These are phyloP conservation scores for Dalechampia spathulata DNA, from an alignment of 441 rosid species.

Conservation along the genomic window DNA sequence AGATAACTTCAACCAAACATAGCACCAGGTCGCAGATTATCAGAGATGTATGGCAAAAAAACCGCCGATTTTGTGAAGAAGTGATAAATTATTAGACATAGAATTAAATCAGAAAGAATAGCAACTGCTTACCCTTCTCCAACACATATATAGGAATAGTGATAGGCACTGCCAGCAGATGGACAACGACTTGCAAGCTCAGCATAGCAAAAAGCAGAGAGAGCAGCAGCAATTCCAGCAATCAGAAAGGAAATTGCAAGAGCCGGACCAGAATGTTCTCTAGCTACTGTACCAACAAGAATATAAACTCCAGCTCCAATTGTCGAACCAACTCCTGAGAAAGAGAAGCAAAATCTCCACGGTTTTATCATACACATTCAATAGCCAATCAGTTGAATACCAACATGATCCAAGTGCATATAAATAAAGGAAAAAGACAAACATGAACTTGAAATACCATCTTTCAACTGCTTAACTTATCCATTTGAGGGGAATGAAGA, in stretches of 20 bases:
- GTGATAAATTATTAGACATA: background rate
- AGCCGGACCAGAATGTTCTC: constrained; percentile 98
- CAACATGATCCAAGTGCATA: background rate
- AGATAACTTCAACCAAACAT: background rate
- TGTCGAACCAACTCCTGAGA: constrained; percentile 88
- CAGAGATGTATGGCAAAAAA: background rate
- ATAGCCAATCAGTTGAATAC: background rate
- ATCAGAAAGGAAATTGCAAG: constrained; percentile 75
- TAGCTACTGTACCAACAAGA: constrained; percentile 96
- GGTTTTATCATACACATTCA: background rate
- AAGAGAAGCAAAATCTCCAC: constrained; percentile 8
- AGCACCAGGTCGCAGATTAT: background rate
- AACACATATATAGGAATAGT: constrained; percentile 87
- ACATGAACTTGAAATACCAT: no score
- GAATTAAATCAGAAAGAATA: background rate
- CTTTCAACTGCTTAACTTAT: no score
- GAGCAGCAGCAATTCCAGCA: constrained; percentile 93
- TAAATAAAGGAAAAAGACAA: background rate
- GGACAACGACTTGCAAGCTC: constrained; percentile 97
- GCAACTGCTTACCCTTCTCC: constrained; percentile 78
- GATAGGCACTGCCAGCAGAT: constrained; percentile 99
- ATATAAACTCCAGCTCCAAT: constrained; percentile 99
- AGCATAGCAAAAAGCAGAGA: constrained; percentile 95
- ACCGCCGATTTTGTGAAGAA: background rate
- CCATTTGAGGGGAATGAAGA: no score